Percentiles rank a stretch among this genome's conserved stretches.
phyloP scores from a whole-genome alignment of 169 alveolate species.

The Theileria annulata region DNA sequence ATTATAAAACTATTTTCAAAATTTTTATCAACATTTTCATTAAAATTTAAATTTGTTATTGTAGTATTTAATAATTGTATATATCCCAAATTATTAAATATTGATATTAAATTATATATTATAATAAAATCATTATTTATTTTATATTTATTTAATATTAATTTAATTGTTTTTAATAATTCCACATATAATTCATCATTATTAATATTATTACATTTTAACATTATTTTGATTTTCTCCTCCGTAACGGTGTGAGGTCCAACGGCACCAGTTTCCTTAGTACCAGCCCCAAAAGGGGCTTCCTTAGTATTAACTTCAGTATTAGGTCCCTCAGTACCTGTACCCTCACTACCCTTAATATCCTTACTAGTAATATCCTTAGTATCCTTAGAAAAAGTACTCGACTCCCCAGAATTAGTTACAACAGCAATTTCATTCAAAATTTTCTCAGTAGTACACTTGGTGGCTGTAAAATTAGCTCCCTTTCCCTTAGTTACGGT shows the following conservation, averaged over 20 bases:
- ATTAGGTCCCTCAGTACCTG: too few relatives aligned
- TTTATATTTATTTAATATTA: neutral
- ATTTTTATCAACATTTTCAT: slow-evolving; percentile 34
- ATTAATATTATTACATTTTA: neutral
- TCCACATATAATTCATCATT: slow-evolving; percentile 1
- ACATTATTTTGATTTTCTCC: neutral
- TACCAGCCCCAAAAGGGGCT: too few relatives aligned
- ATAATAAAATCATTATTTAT: neutral
- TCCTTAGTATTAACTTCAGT: too few relatives aligned
- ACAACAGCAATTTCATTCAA: too few relatives aligned
- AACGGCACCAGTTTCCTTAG: neutral
- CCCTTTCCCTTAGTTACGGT: too few relatives aligned
- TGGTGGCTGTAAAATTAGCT: too few relatives aligned
- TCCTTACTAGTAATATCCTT: too few relatives aligned
- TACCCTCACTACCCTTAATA: neutral
- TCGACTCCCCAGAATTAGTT: too few relatives aligned
- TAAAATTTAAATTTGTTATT: neutral
- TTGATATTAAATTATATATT: neutral
- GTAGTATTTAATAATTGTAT: neutral
- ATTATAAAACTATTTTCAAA: slow-evolving; percentile 96
- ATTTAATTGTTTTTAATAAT: neutral
- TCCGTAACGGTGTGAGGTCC: too few relatives aligned
- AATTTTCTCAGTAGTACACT: too few relatives aligned
- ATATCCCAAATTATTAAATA: neutral
- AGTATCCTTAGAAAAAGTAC: too few relatives aligned